A percentile compares a stretch with the other conserved stretches of the same genome.
phyloP scores from a whole-genome alignment of 2,329 filamentous ascomycete species.

The Alternaria sp. region DNA sequence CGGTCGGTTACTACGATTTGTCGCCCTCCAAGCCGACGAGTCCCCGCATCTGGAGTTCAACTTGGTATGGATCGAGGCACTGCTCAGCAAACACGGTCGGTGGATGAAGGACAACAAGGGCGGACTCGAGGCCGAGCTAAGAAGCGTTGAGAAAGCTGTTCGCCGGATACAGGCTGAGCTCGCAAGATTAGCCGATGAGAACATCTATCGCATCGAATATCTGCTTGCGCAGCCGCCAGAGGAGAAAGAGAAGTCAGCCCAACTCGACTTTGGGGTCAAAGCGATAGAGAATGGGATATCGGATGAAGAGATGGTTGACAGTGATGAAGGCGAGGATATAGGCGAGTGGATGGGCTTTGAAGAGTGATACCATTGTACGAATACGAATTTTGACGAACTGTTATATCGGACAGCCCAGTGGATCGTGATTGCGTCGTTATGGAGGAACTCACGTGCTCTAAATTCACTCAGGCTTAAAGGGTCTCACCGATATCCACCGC shows the following conservation, averaged over 20 bases:
- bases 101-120: conserved; percentile 82
- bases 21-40: conserved; percentile 85
- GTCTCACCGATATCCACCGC: too few species aligned
- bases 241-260: conserved; percentile 29
- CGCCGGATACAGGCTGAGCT: conserved; percentile 82
- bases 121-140: conserved; percentile 81
- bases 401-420: background rate
- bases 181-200: conserved; percentile 82
- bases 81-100: conserved; percentile 80
- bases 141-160: conserved; percentile 81
- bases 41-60: conserved; percentile 96
- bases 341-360: conserved; percentile 63
- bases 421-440: background rate
- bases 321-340: conserved; percentile 43
- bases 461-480: fast-evolving
- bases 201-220: conserved; percentile 88
- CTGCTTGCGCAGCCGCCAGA: conserved; percentile 64
- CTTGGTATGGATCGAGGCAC: conserved; percentile 85
- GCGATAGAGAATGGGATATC: conserved; percentile 42
- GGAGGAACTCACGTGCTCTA: background rate
- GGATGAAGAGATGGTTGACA: conserved; percentile 42
- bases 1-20: conserved; percentile 80
- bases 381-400: conserved; percentile 11
- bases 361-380: conserved; percentile 17
- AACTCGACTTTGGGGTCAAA: conserved; percentile 42